Evolutionary conservation across 768 basidiomycete genomes (phyloP).

Genomic region (Tephrocybe sp.): DNA sequence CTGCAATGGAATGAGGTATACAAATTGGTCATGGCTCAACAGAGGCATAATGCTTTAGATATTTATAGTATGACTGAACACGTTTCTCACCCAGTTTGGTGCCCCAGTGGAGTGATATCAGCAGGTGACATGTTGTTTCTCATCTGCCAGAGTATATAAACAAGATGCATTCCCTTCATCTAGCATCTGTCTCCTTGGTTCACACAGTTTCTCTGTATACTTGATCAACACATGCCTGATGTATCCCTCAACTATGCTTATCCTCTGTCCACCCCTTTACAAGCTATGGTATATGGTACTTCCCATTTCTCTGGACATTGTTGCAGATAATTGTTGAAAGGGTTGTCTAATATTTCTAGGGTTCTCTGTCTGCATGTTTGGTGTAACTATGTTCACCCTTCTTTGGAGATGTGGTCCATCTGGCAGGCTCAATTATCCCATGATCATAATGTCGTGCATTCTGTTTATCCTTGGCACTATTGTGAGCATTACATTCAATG

Average conservation of each 20-base stretch:
- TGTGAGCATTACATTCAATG: background rate
- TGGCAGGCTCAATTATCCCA: background rate
- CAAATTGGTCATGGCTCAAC: too few species aligned
- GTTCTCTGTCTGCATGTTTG: constrained; percentile 4
- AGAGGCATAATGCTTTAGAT: too few species aligned
- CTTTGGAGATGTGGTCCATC: background rate
- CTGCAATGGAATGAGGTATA: too few species aligned
- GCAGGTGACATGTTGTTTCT: too few species aligned
- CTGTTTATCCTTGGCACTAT: background rate
- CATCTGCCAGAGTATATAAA: too few species aligned
- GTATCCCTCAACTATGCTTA: background rate
- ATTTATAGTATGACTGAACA: too few species aligned
- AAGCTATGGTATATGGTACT: constrained; percentile 1
- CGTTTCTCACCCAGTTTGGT: too few species aligned
- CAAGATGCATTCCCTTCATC: too few species aligned
- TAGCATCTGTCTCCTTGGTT: too few species aligned
- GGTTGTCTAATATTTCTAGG: background rate
- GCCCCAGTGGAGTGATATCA: too few species aligned
- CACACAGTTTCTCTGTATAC: too few species aligned
- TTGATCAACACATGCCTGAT: too few species aligned
- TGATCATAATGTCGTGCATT: background rate
- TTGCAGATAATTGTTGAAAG: background rate
- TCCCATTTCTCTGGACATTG: background rate
- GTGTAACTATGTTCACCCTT: background rate
- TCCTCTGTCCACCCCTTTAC: constrained; percentile 2